Evolutionary conservation across 2,329 filamentous ascomycete genomes (phyloP).

Genomic region (Tolypocladium guangdongense): DNA sequence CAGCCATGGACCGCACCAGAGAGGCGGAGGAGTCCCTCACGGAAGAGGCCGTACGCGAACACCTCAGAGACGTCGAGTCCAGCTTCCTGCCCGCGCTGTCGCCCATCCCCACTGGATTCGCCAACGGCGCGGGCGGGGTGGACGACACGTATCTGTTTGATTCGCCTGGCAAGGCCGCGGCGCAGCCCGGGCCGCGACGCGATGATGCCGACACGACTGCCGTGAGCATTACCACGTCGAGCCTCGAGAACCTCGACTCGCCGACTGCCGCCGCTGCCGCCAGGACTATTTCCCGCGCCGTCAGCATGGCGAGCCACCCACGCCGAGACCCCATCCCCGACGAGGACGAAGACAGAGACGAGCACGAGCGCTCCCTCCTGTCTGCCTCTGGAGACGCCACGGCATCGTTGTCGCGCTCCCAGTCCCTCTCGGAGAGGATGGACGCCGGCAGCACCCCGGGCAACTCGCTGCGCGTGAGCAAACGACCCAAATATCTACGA

Average conservation of each 20-base stretch:
- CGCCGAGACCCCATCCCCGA: constrained; percentile 6
- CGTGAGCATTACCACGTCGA: constrained; percentile 33
- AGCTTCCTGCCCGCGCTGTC: constrained; percentile 51
- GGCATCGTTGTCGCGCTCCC: constrained; percentile 18
- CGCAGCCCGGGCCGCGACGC: constrained; percentile 1
- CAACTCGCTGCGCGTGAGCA: constrained; percentile 29
- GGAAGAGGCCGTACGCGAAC: constrained; percentile 42
- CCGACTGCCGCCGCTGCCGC: constrained; percentile 44
- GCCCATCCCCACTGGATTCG: constrained; percentile 37
- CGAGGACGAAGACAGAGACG: constrained; percentile 12
- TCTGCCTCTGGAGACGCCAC: constrained; percentile 16
- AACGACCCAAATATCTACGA: constrained; percentile 46
- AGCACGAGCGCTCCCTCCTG: constrained; percentile 16
- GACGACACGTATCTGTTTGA: constrained; percentile 54
- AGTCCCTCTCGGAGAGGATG: constrained; percentile 17
- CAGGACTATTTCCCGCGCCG: constrained; percentile 39
- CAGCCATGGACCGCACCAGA: constrained; percentile 22
- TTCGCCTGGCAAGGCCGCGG: constrained; percentile 23
- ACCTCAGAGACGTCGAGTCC: constrained; percentile 54
- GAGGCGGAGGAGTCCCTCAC: constrained; percentile 35
- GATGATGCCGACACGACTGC: constrained; percentile 15
- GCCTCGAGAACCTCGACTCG: constrained; percentile 42
- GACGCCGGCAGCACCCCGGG: constrained; percentile 38
- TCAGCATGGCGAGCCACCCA: constrained; percentile 31
- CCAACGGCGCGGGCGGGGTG: constrained; percentile 25